phyloP scores from a whole-genome alignment of 139 green algal species.

The Chlamydomonas asymmetrica region DNA sequence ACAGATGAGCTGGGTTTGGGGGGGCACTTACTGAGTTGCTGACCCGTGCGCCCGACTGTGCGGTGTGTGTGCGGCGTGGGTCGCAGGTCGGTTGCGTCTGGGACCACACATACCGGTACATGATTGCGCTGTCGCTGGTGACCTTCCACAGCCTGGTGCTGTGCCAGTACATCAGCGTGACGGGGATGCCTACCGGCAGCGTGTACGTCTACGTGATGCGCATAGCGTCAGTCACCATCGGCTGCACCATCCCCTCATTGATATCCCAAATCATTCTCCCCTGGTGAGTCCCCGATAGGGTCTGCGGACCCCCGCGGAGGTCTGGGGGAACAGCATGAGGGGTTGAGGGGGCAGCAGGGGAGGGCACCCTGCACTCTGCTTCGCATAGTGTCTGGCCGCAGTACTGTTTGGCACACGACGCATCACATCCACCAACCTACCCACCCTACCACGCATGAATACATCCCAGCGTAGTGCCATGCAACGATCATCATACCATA shows the following conservation, averaged over 20 bases:
- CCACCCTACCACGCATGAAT: too few species aligned
- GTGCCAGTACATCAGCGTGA: background rate
- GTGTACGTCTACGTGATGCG: background rate
- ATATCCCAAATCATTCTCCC: slow-evolving; percentile 22
- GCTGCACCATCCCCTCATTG: background rate
- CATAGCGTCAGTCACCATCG: slow-evolving; percentile 13
- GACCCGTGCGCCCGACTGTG: too few species aligned
- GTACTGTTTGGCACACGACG: background rate
- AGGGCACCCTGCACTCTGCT: too few species aligned
- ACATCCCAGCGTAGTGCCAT: too few species aligned
- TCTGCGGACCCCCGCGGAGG: too few species aligned
- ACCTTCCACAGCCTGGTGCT: slow-evolving; percentile 5
- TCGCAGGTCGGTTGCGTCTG: background rate
- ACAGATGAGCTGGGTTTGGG: too few species aligned
- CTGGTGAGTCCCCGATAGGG: slow-evolving; percentile 8
- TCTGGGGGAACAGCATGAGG: too few species aligned
- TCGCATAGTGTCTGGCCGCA: background rate
- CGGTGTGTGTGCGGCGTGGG: too few species aligned
- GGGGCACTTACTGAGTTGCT: too few species aligned
- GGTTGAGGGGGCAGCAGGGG: too few species aligned
- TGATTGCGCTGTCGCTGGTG: slow-evolving; percentile 28
- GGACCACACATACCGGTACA: background rate
- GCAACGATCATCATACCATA: too few species aligned
- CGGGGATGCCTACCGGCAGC: background rate
- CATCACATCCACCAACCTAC: too few species aligned